A percentile compares a stretch with the other conserved stretches of the same genome.
These are phyloP conservation scores for Lactarius psammicola DNA, from an alignment of 768 basidiomycete genomes.

Conservation along the genomic window DNA sequence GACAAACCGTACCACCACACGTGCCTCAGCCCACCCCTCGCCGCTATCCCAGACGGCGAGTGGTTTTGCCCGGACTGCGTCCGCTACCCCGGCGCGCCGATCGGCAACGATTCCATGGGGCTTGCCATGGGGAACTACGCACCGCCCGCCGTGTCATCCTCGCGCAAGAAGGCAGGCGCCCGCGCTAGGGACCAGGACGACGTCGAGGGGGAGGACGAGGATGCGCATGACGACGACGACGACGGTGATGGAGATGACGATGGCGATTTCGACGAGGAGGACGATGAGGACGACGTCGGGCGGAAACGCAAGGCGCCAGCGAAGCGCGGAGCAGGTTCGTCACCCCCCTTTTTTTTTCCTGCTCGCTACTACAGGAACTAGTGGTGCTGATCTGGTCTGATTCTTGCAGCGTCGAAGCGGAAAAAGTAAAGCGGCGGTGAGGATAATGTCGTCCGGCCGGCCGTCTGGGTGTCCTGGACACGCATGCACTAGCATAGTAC, in stretches of 20 bases:
- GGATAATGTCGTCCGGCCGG: not conserved
- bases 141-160: slow-evolving; percentile 8
- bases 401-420: slow-evolving; percentile 38
- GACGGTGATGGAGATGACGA: slow-evolving; percentile 33
- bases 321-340: slow-evolving; percentile 42
- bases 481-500: too few species aligned
- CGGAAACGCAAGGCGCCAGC: slow-evolving; percentile 48
- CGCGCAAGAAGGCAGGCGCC: slow-evolving; percentile 6
- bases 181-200: slow-evolving; percentile 8
- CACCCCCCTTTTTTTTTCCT: not conserved
- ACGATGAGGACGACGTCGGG: slow-evolving; percentile 30
- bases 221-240: slow-evolving; percentile 21
- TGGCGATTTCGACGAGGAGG: slow-evolving; percentile 31
- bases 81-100: slow-evolving; percentile 54
- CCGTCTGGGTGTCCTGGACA: not conserved
- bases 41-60: slow-evolving; percentile 79
- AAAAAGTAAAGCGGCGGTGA: slow-evolving; percentile 36
- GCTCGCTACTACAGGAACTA: not conserved
- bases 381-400: not conserved
- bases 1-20: slow-evolving; percentile 83
- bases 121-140: not conserved
- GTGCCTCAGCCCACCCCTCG: slow-evolving; percentile 78
- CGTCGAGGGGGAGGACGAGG: not conserved
- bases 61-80: slow-evolving; percentile 87
- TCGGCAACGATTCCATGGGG: slow-evolving; percentile 26